Percentiles rank a stretch among this genome's conserved stretches.
These are phyloP conservation scores for Tetracladium setigerum DNA, from an alignment of 495 filamentous ascomycete species.

Conservation along the genomic window DNA sequence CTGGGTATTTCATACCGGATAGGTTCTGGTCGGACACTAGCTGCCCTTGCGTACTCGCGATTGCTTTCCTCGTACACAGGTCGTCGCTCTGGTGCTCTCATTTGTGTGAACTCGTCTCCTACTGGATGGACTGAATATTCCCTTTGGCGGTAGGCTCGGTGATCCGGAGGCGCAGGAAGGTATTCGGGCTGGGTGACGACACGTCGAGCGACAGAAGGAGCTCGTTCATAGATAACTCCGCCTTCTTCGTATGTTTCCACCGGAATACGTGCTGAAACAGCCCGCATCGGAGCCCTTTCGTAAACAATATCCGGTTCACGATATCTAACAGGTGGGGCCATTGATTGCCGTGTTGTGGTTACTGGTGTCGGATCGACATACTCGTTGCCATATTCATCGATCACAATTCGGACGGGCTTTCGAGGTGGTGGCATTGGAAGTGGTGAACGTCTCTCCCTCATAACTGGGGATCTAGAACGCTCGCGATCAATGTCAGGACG, in stretches of 20 bases:
- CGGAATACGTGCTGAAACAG: slow-evolving; percentile 42
- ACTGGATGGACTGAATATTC: slow-evolving; percentile 36
- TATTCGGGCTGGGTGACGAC: slow-evolving; percentile 48
- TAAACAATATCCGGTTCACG: slow-evolving; percentile 39
- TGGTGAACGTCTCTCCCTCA: slow-evolving; percentile 38
- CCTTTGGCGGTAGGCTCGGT: slow-evolving; percentile 42
- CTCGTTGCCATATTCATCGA: slow-evolving; percentile 65
- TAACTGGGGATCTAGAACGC: slow-evolving; percentile 50
- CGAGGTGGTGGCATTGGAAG: slow-evolving; percentile 51
- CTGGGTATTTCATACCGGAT: slow-evolving; percentile 47
- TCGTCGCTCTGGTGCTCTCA: slow-evolving; percentile 29
- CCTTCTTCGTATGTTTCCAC: slow-evolving; percentile 39
- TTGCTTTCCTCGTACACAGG: slow-evolving; percentile 29
- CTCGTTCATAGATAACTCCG: slow-evolving; percentile 32
- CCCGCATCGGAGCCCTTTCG: slow-evolving; percentile 37
- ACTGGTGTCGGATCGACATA: slow-evolving; percentile 50
- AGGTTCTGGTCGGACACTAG: slow-evolving; percentile 49
- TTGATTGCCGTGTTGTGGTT: slow-evolving; percentile 33
- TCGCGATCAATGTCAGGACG: slow-evolving; percentile 43
- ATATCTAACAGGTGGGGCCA: slow-evolving; percentile 30
- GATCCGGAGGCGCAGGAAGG: slow-evolving; percentile 13
- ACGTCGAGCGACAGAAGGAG: slow-evolving; percentile 32
- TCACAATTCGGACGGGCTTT: slow-evolving; percentile 48
- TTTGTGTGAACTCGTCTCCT: slow-evolving; percentile 30
- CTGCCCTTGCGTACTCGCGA: slow-evolving; percentile 46